Base-by-base conservation (phyloP, 2,329 filamentous ascomycete species). In the Cadophora sp. region DNA sequence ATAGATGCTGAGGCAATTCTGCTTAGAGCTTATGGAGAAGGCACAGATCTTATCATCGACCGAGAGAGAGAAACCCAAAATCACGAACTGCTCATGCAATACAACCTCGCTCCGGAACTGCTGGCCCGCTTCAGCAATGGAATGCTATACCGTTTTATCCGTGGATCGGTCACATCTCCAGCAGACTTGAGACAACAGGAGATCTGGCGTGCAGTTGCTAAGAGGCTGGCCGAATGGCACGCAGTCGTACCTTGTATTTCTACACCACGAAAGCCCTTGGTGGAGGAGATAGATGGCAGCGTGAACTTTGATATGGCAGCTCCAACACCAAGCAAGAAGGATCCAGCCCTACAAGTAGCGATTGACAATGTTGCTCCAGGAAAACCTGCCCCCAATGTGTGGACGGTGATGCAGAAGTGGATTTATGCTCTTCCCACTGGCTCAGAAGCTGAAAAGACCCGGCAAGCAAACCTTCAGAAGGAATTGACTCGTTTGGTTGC, bases 371-470 rank as follows among this genome's bases (percentile, higher is more conserved):
- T 86, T 53, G 87, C 87, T 24, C 88, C 88, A 55, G 87, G 87
- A 68, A 93, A 90, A 76, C 89, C 89, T 5, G 84, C 87, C n/a
- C 92, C 94, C 20, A 97, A 96, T 78, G 82, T 97, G 65, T 99
- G 96, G 96, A 93, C 92, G 7, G 94, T 96, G 41, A 91, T 97
- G 86, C 93, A 97, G 78, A 96, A 94, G 81, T 99, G 96, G 96
- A 93, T 97, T 66, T 82, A 90, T 73, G 95, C 93, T 47, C 83
- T 99, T 70, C 94, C 96, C 14, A 88, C 84, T 62, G 83, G 84
- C 65, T 96, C 91, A 5, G 87, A 90, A 41, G 84, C 86, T 64
- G 87, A 97, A 78, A 85, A 85, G 68, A 80, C 85, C 72, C 88
- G 92, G 71, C 89, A 92, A 76, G 82, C 85, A 33, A 81, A 80